These are phyloP conservation scores for Zygosaccharomyces pseudobailii DNA, from an alignment of 1,139 yeast genomes.

Conservation along the genomic window DNA sequence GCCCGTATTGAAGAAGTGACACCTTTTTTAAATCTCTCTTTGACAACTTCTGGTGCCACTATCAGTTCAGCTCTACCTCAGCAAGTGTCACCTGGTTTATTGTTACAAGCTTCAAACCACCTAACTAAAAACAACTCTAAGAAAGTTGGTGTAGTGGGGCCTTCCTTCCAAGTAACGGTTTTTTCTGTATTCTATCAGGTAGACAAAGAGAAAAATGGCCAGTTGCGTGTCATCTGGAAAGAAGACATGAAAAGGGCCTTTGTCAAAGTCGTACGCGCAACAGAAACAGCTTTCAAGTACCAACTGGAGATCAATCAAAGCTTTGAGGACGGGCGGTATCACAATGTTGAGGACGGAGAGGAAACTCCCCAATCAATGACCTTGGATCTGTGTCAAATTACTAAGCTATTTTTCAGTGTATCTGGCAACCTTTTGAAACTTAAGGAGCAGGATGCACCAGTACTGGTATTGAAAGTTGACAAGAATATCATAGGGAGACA, in stretches of 20 bases:
- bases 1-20: constrained; percentile 60
- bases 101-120: constrained; percentile 58
- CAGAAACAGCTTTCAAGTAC: constrained; percentile 38
- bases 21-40: constrained; percentile 62
- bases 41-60: constrained; percentile 68
- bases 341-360: constrained; percentile 41
- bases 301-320: constrained; percentile 50
- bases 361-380: constrained; percentile 36
- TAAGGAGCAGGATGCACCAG: constrained; percentile 64
- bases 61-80: constrained; percentile 49
- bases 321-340: constrained; percentile 72
- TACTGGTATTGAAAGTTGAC: constrained; percentile 54
- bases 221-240: constrained; percentile 59
- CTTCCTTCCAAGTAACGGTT: constrained; percentile 52
- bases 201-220: constrained; percentile 18
- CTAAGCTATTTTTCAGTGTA: constrained; percentile 63
- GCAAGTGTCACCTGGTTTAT: constrained; percentile 58
- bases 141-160: constrained; percentile 47
- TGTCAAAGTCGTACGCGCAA: constrained; percentile 40
- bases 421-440: constrained; percentile 64
- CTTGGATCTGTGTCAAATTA: constrained; percentile 43
- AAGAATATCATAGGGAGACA: constrained; percentile 26
- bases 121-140: constrained; percentile 41
- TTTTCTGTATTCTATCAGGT: constrained; percentile 61
- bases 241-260: constrained; percentile 62